Percentiles rank a stretch among this genome's conserved stretches.
These are phyloP conservation scores for Colletotrichum filicis DNA, from an alignment of 2,329 filamentous ascomycete genomes.

Conservation along the genomic window DNA sequence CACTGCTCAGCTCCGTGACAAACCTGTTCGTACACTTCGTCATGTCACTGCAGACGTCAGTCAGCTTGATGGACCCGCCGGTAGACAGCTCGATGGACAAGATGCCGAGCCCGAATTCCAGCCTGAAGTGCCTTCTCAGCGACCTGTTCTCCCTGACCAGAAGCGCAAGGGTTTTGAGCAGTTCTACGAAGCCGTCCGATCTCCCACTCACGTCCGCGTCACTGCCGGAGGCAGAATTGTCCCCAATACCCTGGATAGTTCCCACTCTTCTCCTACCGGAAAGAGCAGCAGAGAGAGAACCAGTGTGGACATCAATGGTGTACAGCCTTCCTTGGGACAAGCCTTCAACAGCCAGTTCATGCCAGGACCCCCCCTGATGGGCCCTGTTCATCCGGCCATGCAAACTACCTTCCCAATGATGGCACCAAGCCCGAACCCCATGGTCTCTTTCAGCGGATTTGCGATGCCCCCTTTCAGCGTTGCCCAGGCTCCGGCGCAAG, in stretches of 20 bases:
- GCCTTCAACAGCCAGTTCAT: slow-evolving; percentile 32
- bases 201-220: slow-evolving; percentile 73
- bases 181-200: slow-evolving; percentile 76
- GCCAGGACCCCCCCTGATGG: slow-evolving; percentile 19
- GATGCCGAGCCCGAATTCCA: slow-evolving; percentile 44
- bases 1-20: neutral
- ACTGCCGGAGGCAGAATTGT: slow-evolving; percentile 76
- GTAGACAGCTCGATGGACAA: slow-evolving; percentile 51
- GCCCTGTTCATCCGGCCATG: slow-evolving; percentile 23
- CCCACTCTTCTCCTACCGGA: slow-evolving; percentile 58
- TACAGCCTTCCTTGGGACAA: slow-evolving; percentile 42
- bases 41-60: neutral
- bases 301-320: slow-evolving; percentile 37
- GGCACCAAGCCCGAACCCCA: slow-evolving; percentile 12
- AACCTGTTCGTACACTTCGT: neutral
- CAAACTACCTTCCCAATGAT: slow-evolving; percentile 16
- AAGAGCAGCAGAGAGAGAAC: slow-evolving; percentile 60
- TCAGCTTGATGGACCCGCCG: slow-evolving; percentile 20
- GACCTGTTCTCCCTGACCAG: slow-evolving; percentile 52
- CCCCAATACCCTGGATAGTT: slow-evolving; percentile 67
- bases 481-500: neutral
- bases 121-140: slow-evolving; percentile 34
- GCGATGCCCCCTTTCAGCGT: slow-evolving; percentile 6
- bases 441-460: slow-evolving; percentile 24
- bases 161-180: slow-evolving; percentile 73